Percentiles rank a stretch among this genome's conserved stretches.
phyloP scores from a whole-genome alignment of 305 asterid species.

The Fraxinus baroniana region DNA sequence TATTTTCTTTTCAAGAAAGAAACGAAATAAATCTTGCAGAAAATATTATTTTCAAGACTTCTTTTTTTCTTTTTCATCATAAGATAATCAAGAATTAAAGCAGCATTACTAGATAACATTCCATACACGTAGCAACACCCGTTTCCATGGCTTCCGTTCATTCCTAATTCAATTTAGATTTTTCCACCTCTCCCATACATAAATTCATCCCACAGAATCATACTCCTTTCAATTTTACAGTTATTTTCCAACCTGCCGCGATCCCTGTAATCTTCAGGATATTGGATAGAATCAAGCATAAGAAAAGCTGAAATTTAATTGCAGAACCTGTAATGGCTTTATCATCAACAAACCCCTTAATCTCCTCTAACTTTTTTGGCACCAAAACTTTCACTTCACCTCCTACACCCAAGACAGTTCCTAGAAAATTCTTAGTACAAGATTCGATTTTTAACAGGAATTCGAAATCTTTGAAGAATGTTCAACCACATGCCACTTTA shows the following conservation, averaged over 20 bases:
- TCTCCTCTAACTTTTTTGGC: conserved; percentile 61
- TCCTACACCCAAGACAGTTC: conserved; percentile 68
- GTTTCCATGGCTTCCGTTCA: conserved; percentile 41
- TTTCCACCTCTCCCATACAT: not conserved
- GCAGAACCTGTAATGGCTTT: conserved; percentile 47
- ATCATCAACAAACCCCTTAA: conserved; percentile 42
- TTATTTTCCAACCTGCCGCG: not conserved
- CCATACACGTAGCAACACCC: conserved; percentile 49
- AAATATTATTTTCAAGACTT: not conserved
- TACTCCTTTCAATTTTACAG: not conserved
- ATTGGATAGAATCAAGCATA: not conserved
- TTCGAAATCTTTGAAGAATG: conserved; percentile 29
- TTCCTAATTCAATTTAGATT: conserved; percentile 22
- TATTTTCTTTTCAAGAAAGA: not conserved
- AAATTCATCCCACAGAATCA: not conserved
- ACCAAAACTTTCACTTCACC: conserved; percentile 54
- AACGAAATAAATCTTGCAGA: not conserved
- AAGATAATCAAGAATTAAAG: conserved; percentile 10
- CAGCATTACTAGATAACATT: conserved; percentile 46
- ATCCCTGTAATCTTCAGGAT: conserved; percentile 9
- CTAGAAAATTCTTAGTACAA: conserved; percentile 43
- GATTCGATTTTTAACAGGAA: conserved; percentile 47
- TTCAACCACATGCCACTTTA: conserved; percentile 56
- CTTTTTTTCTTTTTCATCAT: no score
- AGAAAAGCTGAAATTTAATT: not conserved